phyloP scores from a whole-genome alignment of 2,329 filamentous ascomycete species.

The Trichoderma lentiforme region DNA sequence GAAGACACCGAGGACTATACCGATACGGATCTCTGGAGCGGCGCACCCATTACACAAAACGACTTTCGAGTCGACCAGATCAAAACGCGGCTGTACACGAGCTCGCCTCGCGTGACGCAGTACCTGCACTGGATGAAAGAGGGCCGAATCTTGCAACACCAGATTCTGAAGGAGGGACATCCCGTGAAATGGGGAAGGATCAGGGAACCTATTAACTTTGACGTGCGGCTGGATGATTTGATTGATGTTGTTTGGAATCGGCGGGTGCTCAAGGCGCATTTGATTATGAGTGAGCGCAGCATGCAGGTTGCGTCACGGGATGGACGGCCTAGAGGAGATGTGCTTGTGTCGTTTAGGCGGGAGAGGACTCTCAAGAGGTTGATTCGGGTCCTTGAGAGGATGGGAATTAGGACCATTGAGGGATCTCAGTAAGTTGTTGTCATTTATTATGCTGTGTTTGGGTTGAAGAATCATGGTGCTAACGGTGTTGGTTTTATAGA shows the following conservation, averaged over 20 bases:
- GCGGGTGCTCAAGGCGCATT: constrained; percentile 40
- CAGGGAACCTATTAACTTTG: constrained; percentile 49
- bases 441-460: not conserved
- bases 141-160: constrained; percentile 48
- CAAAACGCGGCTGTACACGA: constrained; percentile 47
- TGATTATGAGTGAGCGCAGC: constrained; percentile 36
- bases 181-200: constrained; percentile 49
- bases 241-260: constrained; percentile 44
- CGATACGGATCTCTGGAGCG: constrained; percentile 50
- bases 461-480: not conserved
- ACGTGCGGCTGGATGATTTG: constrained; percentile 46
- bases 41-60: constrained; percentile 41
- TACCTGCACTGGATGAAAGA: constrained; percentile 53
- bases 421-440: constrained; percentile 37
- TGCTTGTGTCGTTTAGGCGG: constrained; percentile 52
- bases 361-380: constrained; percentile 52
- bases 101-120: constrained; percentile 48
- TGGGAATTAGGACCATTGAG: constrained; percentile 41
- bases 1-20: not conserved
- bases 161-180: constrained; percentile 46
- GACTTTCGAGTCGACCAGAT: constrained; percentile 54
- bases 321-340: constrained; percentile 40
- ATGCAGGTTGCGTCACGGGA: constrained; percentile 27
- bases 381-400: constrained; percentile 44
- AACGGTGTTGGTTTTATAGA: constrained; percentile 26